phyloP scores from a whole-genome alignment of 129 eudicot genomes.

The Kitagawia praeruptora region DNA sequence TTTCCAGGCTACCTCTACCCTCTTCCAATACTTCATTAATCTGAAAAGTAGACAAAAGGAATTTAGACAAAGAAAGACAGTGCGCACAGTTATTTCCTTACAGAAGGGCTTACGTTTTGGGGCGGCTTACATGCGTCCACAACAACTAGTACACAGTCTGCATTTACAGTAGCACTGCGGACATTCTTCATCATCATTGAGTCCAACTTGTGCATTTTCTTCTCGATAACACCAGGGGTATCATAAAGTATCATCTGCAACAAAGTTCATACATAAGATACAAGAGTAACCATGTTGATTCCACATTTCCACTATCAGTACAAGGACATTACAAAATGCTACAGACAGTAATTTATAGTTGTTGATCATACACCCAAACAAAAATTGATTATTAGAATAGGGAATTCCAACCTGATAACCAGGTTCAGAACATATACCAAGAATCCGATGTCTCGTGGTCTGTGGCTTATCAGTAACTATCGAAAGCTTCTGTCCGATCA shows the following conservation, averaged over 20 bases:
- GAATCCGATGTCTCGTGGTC: constrained; percentile 93
- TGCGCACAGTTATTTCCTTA: neutral
- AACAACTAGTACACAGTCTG: constrained; percentile 88
- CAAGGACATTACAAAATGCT: neutral
- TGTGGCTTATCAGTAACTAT: constrained; percentile 97
- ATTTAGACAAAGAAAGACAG: constrained; percentile 16
- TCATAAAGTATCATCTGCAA: constrained; percentile 89
- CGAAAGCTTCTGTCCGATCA: constrained; percentile 92
- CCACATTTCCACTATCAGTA: neutral
- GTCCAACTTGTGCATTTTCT: constrained; percentile 91
- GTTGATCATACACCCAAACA: neutral
- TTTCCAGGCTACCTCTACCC: constrained; percentile 60
- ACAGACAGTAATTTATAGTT: neutral
- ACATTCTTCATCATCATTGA: constrained; percentile 99
- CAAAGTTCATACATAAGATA: constrained; percentile 16
- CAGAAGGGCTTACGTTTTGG: constrained; percentile 44
- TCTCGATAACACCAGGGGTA: constrained; percentile 97
- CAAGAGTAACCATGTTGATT: neutral
- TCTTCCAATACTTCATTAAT: constrained; percentile 78
- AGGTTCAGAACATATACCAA: constrained; percentile 82
- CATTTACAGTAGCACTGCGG: constrained; percentile 75
- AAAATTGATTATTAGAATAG: neutral
- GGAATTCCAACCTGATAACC: constrained; percentile 76
- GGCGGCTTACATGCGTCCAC: constrained; percentile 89
- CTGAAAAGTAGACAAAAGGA: constrained; percentile 25